Evolutionary conservation across 1,284 basidiomycete species (phyloP).

Genomic region (Ceratobasidium theobromae): DNA sequence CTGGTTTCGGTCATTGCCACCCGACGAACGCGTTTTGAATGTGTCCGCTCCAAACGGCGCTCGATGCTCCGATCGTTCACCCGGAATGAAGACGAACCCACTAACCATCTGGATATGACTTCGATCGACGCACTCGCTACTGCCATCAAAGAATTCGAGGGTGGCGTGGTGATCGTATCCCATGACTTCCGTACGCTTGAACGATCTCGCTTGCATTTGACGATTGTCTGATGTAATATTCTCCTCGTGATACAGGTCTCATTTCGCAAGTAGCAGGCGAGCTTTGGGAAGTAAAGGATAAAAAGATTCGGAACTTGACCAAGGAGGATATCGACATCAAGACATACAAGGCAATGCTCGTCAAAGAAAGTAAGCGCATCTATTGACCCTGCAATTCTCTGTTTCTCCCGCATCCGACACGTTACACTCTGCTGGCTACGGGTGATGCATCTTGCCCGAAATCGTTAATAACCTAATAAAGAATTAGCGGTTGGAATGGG

Average conservation of each 20-base stretch:
- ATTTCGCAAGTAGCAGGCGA: conserved; percentile 96
- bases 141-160: conserved; percentile 96
- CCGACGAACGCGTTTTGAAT: no score
- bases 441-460: background rate
- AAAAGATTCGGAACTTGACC: conserved; percentile 90
- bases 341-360: conserved; percentile 84
- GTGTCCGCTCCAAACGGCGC: background rate
- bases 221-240: conserved; percentile 39
- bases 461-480: background rate
- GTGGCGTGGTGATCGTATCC: conserved; percentile 96
- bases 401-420: background rate
- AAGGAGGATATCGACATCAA: conserved; percentile 82
- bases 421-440: conserved; percentile 7
- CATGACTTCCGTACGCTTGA: conserved; percentile 86
- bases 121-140: conserved; percentile 93
- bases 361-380: conserved; percentile 60
- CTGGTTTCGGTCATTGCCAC: no score
- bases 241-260: conserved; percentile 56
- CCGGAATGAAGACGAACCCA: conserved; percentile 67
- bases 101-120: conserved; percentile 92
- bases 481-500: conserved; percentile 6
- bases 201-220: conserved; percentile 29
- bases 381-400: conserved; percentile 35
- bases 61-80: background rate
- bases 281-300: conserved; percentile 97